phyloP scores from a whole-genome alignment of 495 filamentous ascomycete genomes.

The Daldinia caldariorum region DNA sequence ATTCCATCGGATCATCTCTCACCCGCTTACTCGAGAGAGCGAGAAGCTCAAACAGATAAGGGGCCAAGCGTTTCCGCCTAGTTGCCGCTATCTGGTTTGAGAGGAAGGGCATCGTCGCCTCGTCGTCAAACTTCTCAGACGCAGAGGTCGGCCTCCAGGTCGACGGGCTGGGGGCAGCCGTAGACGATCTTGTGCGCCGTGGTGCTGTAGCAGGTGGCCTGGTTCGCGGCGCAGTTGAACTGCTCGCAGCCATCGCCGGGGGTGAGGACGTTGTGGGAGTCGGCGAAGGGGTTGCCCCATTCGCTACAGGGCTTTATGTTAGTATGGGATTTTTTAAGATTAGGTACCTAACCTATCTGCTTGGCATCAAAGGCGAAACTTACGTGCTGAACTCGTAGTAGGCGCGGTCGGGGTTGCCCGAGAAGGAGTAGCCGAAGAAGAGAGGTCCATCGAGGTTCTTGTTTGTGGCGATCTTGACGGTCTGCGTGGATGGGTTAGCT shows the following conservation, averaged over 20 bases:
- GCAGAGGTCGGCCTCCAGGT: slow-evolving; percentile 30
- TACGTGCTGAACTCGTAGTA: slow-evolving; percentile 47
- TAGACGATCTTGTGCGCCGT: slow-evolving; percentile 41
- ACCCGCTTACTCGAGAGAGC: too few species aligned
- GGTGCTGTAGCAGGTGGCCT: slow-evolving; percentile 43
- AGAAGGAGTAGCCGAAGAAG: slow-evolving; percentile 51
- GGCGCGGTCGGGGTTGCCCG: slow-evolving; percentile 41
- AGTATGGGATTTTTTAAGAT: slow-evolving; percentile 10
- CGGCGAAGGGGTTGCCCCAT: slow-evolving; percentile 47
- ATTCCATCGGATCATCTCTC: too few species aligned
- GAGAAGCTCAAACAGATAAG: neutral
- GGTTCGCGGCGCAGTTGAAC: slow-evolving; percentile 41
- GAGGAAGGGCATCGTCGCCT: neutral
- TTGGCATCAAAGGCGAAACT: neutral
- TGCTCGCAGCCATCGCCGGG: slow-evolving; percentile 40
- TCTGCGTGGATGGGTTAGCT: slow-evolving; percentile 22
- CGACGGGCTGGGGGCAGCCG: slow-evolving; percentile 45
- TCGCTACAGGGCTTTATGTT: slow-evolving; percentile 19
- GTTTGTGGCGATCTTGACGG: slow-evolving; percentile 53
- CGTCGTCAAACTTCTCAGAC: neutral
- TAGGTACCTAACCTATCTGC: too few species aligned
- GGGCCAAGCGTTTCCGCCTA: neutral
- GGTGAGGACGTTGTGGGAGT: slow-evolving; percentile 34
- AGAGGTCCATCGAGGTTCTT: slow-evolving; percentile 46
- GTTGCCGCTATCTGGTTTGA: neutral